Evolutionary conservation across 2,329 filamentous ascomycete species (phyloP), one percentile per base, ranked within the genome.

Genomic region (Colletotrichum plurivorum): DNA sequence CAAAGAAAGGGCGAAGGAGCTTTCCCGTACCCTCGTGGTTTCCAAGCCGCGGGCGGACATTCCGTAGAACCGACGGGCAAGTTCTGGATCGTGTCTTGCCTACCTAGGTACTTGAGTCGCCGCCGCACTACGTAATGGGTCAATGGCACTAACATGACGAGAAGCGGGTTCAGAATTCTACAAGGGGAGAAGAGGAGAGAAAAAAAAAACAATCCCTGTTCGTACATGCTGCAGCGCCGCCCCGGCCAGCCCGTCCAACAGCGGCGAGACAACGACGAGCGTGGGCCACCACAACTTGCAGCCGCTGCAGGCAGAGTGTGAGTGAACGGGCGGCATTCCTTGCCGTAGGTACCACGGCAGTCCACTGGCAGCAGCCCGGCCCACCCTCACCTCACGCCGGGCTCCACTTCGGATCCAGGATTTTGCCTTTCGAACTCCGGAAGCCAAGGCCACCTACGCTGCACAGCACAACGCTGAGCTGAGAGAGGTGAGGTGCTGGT

Each of bases 361-460:
- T 54, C 45, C 39, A 54, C 45, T 53, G 45, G 43, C 31, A 46
- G 52, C 31, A 36, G 31, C 31, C 31, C 31, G 31, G 9, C 52
- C 51, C 60, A 51, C 60, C 62, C 49, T 65, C 62, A 59, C 48
- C 16, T 61, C 58, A 49, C 25, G 25, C 45, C 52, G 52, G 53
- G 39, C 48, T 62, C 67, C 57, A 70, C 63, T 54, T 67, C 39
- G 57, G 46, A 55, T 60, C 56, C 67, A 69, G 66, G 55, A 69
- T 69, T 60, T 43, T 54, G 39, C 15, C 65, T 46, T 54, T 51
- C 46, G 20, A 62, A 60, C 51, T 55, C 39, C 43, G 48, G 67
- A 53, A 67, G 57, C 63, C 54, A 54, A 25, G 57, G 64, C 56
- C 52, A 36, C 8, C 31, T 10, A 43, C 20, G 43, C 56, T 67